These are phyloP conservation scores for Mycena galopus DNA, from an alignment of 768 basidiomycete species.

Conservation along the genomic window DNA sequence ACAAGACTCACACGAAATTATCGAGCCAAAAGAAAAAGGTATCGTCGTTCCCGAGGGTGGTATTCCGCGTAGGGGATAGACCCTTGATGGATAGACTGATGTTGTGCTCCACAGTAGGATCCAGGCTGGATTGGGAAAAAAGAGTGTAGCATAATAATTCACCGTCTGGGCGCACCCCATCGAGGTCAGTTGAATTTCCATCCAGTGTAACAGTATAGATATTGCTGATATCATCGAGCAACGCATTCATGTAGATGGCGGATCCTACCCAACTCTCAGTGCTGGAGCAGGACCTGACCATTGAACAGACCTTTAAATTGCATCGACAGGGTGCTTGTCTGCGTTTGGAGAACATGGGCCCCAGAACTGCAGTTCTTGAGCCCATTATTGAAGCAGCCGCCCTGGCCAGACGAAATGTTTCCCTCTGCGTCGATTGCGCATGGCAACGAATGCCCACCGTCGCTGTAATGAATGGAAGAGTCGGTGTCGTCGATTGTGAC, in stretches of 20 bases:
- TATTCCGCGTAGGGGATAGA: conserved; percentile 36
- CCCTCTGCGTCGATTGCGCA: conserved; percentile 24
- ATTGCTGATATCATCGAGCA: conserved; percentile 38
- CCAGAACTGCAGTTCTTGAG: conserved; percentile 33
- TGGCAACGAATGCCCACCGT: conserved; percentile 37
- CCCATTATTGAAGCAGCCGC: conserved; percentile 39
- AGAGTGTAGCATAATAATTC: conserved; percentile 41
- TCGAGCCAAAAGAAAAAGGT: conserved; percentile 39
- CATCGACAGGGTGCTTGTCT: conserved; percentile 39
- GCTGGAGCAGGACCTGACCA: background rate
- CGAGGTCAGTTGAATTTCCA: conserved; percentile 40
- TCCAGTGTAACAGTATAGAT: conserved; percentile 44
- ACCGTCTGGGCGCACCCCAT: conserved; percentile 37
- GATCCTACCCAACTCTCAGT: conserved; percentile 33
- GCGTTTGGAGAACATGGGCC: conserved; percentile 36
- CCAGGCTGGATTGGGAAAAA: conserved; percentile 41
- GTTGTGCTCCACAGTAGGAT: conserved; percentile 40
- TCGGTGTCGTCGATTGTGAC: conserved; percentile 43
- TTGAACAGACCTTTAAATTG: conserved; percentile 39
- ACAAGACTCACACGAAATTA: conserved; percentile 37
- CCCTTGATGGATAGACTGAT: conserved; percentile 43
- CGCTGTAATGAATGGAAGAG: conserved; percentile 34
- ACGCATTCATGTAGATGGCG: conserved; percentile 43
- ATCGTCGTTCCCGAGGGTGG: conserved; percentile 23
- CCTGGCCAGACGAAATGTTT: conserved; percentile 3